Percentiles rank a stretch among this genome's conserved stretches.
Conservation (phyloP, 148 eudicot species). For the Rhododendron henanense region DNA sequence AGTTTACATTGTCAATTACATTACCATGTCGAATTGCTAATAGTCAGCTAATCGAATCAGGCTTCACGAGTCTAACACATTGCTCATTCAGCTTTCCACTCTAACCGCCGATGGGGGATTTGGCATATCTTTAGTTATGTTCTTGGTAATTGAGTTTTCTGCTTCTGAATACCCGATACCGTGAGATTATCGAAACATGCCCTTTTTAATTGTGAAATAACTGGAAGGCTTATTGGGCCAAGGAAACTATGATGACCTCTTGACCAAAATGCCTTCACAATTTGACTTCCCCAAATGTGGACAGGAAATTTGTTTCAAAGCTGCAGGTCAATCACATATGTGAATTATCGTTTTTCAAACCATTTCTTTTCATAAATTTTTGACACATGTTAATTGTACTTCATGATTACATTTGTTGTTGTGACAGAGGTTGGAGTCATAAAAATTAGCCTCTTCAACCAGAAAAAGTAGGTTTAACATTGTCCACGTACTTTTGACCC, state of each 20-base stretch:
- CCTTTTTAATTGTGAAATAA: background rate
- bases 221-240: background rate
- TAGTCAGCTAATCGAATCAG: too few relatives aligned
- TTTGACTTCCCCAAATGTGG: background rate
- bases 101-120: background rate
- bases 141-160: background rate
- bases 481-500: background rate
- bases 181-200: background rate
- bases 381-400: background rate
- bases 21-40: too few relatives aligned
- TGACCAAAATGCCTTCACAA: background rate
- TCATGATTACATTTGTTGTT: background rate
- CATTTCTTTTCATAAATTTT: background rate
- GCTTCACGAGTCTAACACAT: background rate
- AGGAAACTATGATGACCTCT: background rate
- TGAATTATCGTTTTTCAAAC: background rate
- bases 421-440: background rate
- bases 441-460: background rate
- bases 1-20: too few relatives aligned
- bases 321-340: background rate
- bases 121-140: background rate
- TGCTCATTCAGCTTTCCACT: background rate
- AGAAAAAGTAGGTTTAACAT: background rate
- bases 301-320: background rate
- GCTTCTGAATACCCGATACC: background rate